These are phyloP conservation scores for Botrytis squamosa DNA, from an alignment of 2,329 filamentous ascomycete species.

Conservation along the genomic window DNA sequence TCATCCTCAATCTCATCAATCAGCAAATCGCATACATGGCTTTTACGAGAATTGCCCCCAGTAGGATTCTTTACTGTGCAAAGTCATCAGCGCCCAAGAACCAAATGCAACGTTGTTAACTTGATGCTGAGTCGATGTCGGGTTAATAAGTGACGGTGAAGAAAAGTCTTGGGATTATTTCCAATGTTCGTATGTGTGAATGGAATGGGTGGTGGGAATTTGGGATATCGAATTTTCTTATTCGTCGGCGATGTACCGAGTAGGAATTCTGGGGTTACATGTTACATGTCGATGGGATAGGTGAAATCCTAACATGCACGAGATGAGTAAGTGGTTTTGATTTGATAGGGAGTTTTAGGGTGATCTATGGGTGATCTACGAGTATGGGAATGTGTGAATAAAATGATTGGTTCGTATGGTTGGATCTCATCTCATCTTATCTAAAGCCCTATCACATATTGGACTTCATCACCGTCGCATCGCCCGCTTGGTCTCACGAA, in stretches of 20 bases:
- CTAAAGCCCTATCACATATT: conserved; percentile 3
- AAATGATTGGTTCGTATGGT: background rate
- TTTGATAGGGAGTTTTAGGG: background rate
- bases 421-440: conserved; percentile 18
- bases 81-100: background rate
- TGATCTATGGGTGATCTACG: background rate
- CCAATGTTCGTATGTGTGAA: background rate
- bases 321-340: background rate
- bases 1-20: background rate
- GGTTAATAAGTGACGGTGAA: conserved; percentile 7
- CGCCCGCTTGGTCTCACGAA: conserved; percentile 6
- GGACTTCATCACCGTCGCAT: background rate
- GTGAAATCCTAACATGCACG: background rate
- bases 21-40: background rate
- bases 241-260: conserved; percentile 1
- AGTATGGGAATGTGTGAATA: background rate
- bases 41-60: background rate
- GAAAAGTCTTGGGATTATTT: background rate
- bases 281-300: background rate
- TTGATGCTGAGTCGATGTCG: background rate
- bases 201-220: background rate
- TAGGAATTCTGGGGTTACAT: background rate
- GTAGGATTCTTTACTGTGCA: background rate
- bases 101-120: conserved; percentile 6
- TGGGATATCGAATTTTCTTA: background rate